Evolutionary conservation across 2,329 filamentous ascomycete genomes (phyloP), one percentile per base, ranked within the genome.

Genomic region (Diaporthe humulicola): DNA sequence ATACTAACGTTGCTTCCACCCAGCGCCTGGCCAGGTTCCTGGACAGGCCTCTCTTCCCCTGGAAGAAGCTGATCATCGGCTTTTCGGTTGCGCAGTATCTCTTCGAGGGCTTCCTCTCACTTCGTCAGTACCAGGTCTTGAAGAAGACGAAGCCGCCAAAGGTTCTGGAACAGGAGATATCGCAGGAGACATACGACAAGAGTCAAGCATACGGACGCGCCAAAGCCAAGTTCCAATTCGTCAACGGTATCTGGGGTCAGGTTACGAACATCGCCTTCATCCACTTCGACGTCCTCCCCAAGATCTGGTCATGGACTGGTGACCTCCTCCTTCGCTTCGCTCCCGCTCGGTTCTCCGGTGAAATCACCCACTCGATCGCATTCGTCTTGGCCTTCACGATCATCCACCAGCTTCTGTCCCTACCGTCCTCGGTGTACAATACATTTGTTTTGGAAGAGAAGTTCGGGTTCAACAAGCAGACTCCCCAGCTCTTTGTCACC

Each of bases 391-490:
- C 91, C 74, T 98, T 98, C 84, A 93, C 95, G 79, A 84, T 98
- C 80, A 90, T 97, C 80, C 93, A 95, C 79, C 95, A 96, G 81
- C 78, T 94, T 73, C 86, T 98, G 77, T 93, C 93, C 74, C 87
- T 98, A 71, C 97, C 97, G 4, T 90, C 92, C 75, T 94, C 92
- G 73, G 92, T 98, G 84, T 99, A 98, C 88, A 93, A 96, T 86
- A 97, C 95, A 17, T 99, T 99, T 81, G 94, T 98, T 64, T 88
- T 99, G 73, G 97, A 99, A 85, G 96, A 98, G 86, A 94, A 95
- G 82, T 99, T 98, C 80, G 97, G 97, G 67, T 99, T 99, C 91
- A 99, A 99, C 86, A 99, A 99, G 88, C 95, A 98, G 88, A 98
- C 97, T 0, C 87, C 95, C 73, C 92, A 92, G 84, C 89, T 98